Evolutionary conservation across 108 stramenopile species (phyloP).

Genomic region (Epipyxis sp.): DNA sequence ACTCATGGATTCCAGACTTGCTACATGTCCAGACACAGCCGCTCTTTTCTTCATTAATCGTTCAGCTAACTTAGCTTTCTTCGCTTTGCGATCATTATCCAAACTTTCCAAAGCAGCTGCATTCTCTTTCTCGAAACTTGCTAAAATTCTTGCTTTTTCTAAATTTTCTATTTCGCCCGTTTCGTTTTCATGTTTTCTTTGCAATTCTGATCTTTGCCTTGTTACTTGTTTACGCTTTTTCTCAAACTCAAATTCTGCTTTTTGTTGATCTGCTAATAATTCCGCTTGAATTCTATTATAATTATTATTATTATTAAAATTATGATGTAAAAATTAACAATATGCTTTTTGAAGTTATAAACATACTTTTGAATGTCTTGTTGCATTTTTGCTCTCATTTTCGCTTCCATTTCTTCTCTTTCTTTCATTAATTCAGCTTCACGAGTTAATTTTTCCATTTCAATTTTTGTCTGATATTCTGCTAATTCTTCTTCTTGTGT

Average conservation of each 20-base stretch:
- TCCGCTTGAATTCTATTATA: constrained; percentile 6
- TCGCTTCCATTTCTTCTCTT: neutral
- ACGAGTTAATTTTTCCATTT: neutral
- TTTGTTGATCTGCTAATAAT: constrained; percentile 1
- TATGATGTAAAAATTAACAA: no score
- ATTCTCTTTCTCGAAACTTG: constrained; percentile 22
- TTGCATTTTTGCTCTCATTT: constrained; percentile 3
- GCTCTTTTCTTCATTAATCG: neutral
- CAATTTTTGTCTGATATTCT: constrained; percentile 1
- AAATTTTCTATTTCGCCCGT: neutral
- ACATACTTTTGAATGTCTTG: constrained; percentile 21
- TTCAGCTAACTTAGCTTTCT: constrained; percentile 1
- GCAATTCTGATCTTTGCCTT: constrained; percentile 12
- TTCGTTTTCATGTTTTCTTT: constrained; percentile 5
- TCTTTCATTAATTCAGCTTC: neutral
- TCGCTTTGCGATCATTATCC: neutral
- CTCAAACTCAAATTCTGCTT: constrained; percentile 5
- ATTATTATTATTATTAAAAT: no score
- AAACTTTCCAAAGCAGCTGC: neutral
- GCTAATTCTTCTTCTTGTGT: constrained; percentile 6
- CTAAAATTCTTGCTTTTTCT: constrained; percentile 11
- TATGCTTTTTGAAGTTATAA: no score
- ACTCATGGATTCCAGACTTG: no score
- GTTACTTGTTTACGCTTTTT: constrained; percentile 7
- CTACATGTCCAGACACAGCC: neutral